Conservation (phyloP, 2,329 filamentous ascomycete species). For the Sarocladium kiliense region DNA sequence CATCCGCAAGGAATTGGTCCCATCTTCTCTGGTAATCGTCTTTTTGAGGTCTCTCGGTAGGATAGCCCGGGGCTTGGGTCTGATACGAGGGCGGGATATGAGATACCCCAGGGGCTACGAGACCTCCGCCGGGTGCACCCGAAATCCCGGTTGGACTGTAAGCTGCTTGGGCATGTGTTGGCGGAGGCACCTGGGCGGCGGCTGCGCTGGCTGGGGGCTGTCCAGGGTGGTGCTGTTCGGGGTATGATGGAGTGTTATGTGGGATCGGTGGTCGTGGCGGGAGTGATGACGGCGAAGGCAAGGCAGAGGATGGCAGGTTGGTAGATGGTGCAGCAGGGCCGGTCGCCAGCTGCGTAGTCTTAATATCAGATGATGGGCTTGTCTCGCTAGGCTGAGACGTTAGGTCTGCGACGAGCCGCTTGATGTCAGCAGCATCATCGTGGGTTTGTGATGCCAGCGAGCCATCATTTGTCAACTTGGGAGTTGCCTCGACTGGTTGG, state of each 20-base stretch:
- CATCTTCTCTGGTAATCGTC: conserved; percentile 59
- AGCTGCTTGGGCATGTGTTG: background rate
- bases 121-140: conserved; percentile 17
- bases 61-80: conserved; percentile 20
- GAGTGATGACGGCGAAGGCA: conserved; percentile 36
- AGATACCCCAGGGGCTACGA: background rate
- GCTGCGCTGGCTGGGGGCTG: conserved; percentile 23
- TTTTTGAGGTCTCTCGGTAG: conserved; percentile 26
- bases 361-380: conserved; percentile 20
- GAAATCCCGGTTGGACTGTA: conserved; percentile 11
- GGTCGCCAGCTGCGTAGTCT: conserved; percentile 18
- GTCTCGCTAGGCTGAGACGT: conserved; percentile 23
- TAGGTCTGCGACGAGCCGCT: conserved; percentile 36
- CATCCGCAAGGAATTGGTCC: conserved; percentile 67
- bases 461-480: background rate
- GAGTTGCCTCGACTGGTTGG: background rate
- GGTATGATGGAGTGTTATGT: conserved; percentile 29
- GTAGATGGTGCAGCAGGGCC: conserved; percentile 22
- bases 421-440: conserved; percentile 30
- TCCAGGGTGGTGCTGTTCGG: conserved; percentile 30
- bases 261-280: conserved; percentile 38
- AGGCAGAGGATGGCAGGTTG: conserved; percentile 25
- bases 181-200: background rate
- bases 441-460: conserved; percentile 11
- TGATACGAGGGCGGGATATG: background rate